Evolutionary conservation across 2,329 filamentous ascomycete species (phyloP).

Genomic region (Tolypocladium amazonense): DNA sequence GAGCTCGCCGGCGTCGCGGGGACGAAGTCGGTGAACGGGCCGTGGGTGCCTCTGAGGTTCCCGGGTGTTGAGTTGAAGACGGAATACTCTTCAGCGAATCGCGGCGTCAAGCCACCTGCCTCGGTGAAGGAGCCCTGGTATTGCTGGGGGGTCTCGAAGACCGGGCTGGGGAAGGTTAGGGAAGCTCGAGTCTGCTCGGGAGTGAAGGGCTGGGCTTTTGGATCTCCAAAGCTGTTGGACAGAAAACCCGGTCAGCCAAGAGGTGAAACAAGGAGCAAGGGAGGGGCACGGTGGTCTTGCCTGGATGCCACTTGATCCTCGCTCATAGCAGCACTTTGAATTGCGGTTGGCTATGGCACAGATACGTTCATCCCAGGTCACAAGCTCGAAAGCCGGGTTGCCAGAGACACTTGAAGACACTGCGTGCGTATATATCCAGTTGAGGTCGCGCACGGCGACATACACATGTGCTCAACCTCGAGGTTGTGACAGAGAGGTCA

Average conservation of each 20-base stretch:
- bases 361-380: conserved; percentile 8
- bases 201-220: conserved; percentile 50
- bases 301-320: conserved; percentile 46
- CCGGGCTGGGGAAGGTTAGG: conserved; percentile 39
- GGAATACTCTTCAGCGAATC: conserved; percentile 54
- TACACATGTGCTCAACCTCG: not conserved
- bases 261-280: conserved; percentile 2
- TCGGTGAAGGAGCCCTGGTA: conserved; percentile 36
- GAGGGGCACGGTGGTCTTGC: conserved; percentile 23
- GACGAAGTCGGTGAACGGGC: conserved; percentile 34
- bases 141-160: conserved; percentile 46
- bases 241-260: conserved; percentile 23
- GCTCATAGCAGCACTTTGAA: conserved; percentile 46
- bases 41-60: conserved; percentile 38
- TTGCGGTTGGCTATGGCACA: conserved; percentile 7
- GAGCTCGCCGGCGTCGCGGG: conserved; percentile 23
- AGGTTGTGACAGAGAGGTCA: too few species aligned
- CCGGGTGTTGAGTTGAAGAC: conserved; percentile 56
- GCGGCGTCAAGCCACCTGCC: conserved; percentile 45
- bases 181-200: conserved; percentile 48
- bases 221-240: conserved; percentile 47
- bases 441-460: not conserved
- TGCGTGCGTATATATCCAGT: not conserved
- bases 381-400: conserved; percentile 1
- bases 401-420: not conserved